A percentile compares a stretch with the other conserved stretches of the same genome.
Evolutionary conservation across 768 basidiomycete genomes (phyloP).

Genomic region (Cystofilobasidium macerans): DNA sequence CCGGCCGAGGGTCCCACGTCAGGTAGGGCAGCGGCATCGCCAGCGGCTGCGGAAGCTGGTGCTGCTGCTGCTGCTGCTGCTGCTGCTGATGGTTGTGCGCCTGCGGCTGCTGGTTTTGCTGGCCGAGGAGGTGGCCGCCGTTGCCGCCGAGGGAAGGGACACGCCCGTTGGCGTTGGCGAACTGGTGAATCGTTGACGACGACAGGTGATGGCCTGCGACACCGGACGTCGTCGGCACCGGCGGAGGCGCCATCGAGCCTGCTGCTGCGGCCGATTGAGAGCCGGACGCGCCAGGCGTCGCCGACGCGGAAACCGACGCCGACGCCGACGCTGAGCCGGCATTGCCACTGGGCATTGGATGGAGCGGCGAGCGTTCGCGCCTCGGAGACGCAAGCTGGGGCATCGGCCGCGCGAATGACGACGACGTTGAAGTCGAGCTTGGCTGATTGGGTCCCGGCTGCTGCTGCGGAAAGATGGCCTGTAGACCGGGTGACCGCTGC

Average conservation of each 20-base stretch:
- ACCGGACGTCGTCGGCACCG: neutral
- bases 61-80: no score
- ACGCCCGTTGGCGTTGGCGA: slow-evolving; percentile 13
- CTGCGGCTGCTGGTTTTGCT: neutral
- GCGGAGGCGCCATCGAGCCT: neutral
- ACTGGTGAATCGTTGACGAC: slow-evolving; percentile 8
- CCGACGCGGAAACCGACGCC: neutral
- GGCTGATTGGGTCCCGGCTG: no score
- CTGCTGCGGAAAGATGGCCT: no score
- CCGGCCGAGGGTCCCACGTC: slow-evolving; percentile 25
- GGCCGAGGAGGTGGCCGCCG: neutral
- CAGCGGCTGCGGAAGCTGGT: slow-evolving; percentile 10
- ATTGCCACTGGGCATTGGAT: neutral
- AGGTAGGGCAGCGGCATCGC: slow-evolving; percentile 20
- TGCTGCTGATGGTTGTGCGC: no score
- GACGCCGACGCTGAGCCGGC: neutral
- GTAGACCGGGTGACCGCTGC: slow-evolving; percentile 13
- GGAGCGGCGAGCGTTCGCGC: no score
- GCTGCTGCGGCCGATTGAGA: neutral
- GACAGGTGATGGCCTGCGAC: neutral
- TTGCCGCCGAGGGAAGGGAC: neutral
- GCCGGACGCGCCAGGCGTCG: no score
- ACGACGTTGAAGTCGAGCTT: no score
- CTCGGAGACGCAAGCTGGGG: no score
- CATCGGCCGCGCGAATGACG: no score